Evolutionary conservation across 495 filamentous ascomycete genomes (phyloP), one percentile per base, ranked within the genome.

Genomic region (Cladorrhinum samala): DNA sequence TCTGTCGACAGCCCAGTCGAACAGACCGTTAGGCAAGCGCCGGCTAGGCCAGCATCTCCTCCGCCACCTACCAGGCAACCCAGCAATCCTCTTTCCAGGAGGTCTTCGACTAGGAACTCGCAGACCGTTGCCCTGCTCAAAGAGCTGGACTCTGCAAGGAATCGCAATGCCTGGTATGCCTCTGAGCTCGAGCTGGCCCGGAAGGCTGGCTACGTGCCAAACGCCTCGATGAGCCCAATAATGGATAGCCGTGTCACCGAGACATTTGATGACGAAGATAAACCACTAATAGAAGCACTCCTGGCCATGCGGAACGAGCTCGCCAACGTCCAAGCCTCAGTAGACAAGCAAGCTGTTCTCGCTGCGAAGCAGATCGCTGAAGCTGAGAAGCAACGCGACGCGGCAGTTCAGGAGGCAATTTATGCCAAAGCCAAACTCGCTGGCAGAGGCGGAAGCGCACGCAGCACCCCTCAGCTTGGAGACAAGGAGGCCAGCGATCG

Each of bases 371-470:
- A 88, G 53, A 89, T 99, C 58, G 91, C 92, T 2, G 90, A 95
- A 61, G 83, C 93, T 7, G 93, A 96, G 66, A 89, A 87, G 54
- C 91, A 97, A 67, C 76, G 94, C 46, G 94, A 99, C 70, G 83
- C 86, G 17, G 93, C 93, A 16, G 80, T 99, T 38, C 85, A 82
- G 55, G 94, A 97, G 68, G 93, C 94, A 0, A 87, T 90, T 1
- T 97, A 96, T 72, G 89, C 91, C 19, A 95, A 95, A 62, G 88
- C 94, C 6, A 95, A 89, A 61, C 76, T 96, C 16, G 93, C 91
- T 37, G 91, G 90, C 1, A 87, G 89, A 54, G 65, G 82, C 48
- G 84, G 86, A 16, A 89, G 86, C 53, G 79, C 83, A 52, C 73
- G 75, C 17, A 83, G 85, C 49, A 86, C 87, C 2, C 84, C 87